Percentiles rank a stretch among this genome's conserved stretches.
phyloP scores from a whole-genome alignment of 495 filamentous ascomycete species.

The Aspergillus diversus region DNA sequence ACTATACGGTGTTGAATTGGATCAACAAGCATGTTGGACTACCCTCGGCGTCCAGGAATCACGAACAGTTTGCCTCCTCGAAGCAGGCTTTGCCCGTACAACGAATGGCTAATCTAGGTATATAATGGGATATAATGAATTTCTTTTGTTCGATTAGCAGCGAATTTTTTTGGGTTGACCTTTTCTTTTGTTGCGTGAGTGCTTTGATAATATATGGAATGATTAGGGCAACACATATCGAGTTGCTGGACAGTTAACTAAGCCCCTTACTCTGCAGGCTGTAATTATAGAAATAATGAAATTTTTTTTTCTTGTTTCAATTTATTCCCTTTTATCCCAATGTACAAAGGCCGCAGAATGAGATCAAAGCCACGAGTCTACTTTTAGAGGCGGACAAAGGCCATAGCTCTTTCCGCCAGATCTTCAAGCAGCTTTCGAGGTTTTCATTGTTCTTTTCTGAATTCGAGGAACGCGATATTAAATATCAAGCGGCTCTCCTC shows the following conservation, averaged over 20 bases:
- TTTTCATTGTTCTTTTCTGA: neutral
- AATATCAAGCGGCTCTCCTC: neutral
- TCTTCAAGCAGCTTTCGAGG: neutral
- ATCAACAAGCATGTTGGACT: slow-evolving; percentile 81
- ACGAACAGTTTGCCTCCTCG: slow-evolving; percentile 14
- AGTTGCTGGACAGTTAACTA: neutral
- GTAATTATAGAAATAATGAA: slow-evolving; percentile 1
- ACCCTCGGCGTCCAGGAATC: slow-evolving; percentile 30
- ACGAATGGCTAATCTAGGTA: slow-evolving; percentile 25
- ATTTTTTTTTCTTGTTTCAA: neutral
- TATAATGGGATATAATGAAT: slow-evolving; percentile 24
- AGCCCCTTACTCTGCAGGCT: neutral
- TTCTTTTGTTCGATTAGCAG: neutral
- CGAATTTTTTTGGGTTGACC: neutral
- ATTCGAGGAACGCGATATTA: no score
- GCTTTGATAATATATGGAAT: neutral
- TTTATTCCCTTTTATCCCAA: neutral
- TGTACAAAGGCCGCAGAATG: neutral
- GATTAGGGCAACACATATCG: neutral
- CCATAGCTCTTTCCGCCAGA: neutral
- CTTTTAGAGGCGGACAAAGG: neutral
- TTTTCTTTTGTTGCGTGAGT: neutral
- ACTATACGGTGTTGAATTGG: slow-evolving; percentile 83
- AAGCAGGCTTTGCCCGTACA: slow-evolving; percentile 18
- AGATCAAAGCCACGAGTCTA: neutral